Evolutionary conservation across 345 rosid species (phyloP), one percentile per base, ranked within the genome.

Genomic region (Pugionium cornutum): DNA sequence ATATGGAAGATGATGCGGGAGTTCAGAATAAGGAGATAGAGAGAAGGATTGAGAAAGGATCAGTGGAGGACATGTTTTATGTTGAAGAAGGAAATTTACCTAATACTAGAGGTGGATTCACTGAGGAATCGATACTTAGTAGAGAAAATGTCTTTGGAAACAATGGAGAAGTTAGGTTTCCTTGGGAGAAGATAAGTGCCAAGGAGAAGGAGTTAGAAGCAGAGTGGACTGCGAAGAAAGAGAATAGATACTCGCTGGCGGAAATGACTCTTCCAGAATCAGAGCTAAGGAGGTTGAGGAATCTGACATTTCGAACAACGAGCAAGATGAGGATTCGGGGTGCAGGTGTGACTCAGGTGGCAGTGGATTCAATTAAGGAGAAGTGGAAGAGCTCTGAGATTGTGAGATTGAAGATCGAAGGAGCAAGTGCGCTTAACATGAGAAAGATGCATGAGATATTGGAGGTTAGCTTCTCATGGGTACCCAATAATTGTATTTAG

Each of bases 361-460:
- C 82, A 11, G 97, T 92, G 58, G 84, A 86, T 74, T 53, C 77
- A 3, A 82, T 92, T 73, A 86, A 77, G 58, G 94, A 84, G 62
- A 84, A 69, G 64, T 89, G 98, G 98, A 88, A 83, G 65, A 77
- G 80, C 0, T 66, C 77, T 0, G 98, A 92, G 83, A 80, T 92
- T 49, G 96, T 88, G 72, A 83, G 91, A 65, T 77, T 92, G 73
- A 92, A 88, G 80, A 76, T 89, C 64, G 97, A 92, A 75, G 96
- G 97, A 51, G 83, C 90, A 5, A 79, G 87, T 10, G 90, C 98
- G 0, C 94, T 92, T 70, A 92, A 92, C 80, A 89, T 88, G 98
- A 86, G 74, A 78, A 83, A 85, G 76, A 79, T 85, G 83, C 98
- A 92, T 58, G 97, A 92, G 77, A 88, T 84, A 53, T 70, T 92